Evolutionary conservation across 148 eudicot species (phyloP).

Genomic region (Nyssa sinensis): DNA sequence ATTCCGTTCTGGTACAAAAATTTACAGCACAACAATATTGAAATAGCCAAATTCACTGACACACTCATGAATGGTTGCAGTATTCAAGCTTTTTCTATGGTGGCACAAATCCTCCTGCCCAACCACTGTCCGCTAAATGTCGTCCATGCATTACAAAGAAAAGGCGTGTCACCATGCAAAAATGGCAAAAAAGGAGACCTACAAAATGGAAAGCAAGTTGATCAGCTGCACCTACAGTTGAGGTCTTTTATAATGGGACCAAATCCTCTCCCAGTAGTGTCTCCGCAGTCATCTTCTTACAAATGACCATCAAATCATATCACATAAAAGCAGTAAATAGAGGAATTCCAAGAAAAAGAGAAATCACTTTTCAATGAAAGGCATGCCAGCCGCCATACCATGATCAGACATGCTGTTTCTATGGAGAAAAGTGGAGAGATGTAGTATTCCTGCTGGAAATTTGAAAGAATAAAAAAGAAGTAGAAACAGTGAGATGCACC

Average conservation of each 20-base stretch:
- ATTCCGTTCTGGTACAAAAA: too few relatives aligned
- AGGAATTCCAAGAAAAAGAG: neutral
- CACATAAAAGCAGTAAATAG: neutral
- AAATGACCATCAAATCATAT: too few relatives aligned
- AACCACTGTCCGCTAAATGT: too few relatives aligned
- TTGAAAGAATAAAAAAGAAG: neutral
- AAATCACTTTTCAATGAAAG: too few relatives aligned
- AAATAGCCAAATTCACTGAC: too few relatives aligned
- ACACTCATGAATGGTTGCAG: too few relatives aligned
- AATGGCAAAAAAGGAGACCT: neutral
- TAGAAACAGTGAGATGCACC: neutral
- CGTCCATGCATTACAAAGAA: neutral
- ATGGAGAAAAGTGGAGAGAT: neutral
- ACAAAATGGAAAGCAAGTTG: neutral
- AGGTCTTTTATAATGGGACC: neutral
- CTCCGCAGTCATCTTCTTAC: neutral
- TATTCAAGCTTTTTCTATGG: too few relatives aligned
- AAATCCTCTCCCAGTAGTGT: neutral
- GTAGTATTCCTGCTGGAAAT: neutral
- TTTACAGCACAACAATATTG: too few relatives aligned
- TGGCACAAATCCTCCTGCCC: neutral
- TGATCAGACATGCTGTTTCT: neutral
- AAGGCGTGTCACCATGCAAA: neutral
- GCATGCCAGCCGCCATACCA: neutral
- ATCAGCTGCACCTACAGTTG: neutral